Conservation (phyloP, 2,329 filamentous ascomycete species). For the Curvularia sp. region DNA sequence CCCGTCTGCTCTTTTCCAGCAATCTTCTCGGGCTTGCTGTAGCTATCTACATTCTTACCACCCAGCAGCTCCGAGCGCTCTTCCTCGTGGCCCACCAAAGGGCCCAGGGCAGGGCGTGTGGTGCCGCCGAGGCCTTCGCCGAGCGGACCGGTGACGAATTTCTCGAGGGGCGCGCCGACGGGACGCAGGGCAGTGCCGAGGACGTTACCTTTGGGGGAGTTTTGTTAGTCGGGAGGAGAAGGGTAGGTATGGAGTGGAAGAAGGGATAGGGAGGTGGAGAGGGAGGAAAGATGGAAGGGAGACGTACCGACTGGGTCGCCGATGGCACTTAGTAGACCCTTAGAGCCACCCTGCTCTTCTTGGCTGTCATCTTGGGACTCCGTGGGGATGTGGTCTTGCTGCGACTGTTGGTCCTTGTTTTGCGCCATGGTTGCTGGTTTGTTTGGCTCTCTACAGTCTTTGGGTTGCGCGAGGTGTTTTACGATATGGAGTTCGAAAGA, state of each 20-base stretch:
- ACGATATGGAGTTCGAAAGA: neutral
- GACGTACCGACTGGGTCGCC: conserved; percentile 43
- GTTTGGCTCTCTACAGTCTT: neutral
- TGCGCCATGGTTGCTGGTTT: conserved; percentile 18
- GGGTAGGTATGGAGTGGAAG: neutral
- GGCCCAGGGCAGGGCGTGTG: conserved; percentile 47
- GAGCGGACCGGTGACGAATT: conserved; percentile 47
- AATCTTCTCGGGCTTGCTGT: conserved; percentile 47
- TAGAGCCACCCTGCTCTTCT: conserved; percentile 31
- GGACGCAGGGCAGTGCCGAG: conserved; percentile 50
- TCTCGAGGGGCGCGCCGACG: conserved; percentile 49
- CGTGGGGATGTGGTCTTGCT: conserved; percentile 41
- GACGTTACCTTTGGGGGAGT: conserved; percentile 39
- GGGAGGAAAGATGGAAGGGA: neutral
- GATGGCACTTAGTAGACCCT: conserved; percentile 39
- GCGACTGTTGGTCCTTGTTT: conserved; percentile 18
- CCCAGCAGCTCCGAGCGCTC: conserved; percentile 49
- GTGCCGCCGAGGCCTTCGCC: conserved; percentile 47
- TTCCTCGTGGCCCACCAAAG: conserved; percentile 44
- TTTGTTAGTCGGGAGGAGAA: no score
- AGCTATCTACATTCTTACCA: conserved; percentile 51
- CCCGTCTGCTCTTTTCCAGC: conserved; percentile 51
- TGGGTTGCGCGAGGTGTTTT: neutral
- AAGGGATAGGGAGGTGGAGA: neutral
- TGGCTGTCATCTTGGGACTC: conserved; percentile 20